These are phyloP conservation scores for Phytophthora cryptogea DNA, from an alignment of 352 stramenopile genomes.

Conservation along the genomic window DNA sequence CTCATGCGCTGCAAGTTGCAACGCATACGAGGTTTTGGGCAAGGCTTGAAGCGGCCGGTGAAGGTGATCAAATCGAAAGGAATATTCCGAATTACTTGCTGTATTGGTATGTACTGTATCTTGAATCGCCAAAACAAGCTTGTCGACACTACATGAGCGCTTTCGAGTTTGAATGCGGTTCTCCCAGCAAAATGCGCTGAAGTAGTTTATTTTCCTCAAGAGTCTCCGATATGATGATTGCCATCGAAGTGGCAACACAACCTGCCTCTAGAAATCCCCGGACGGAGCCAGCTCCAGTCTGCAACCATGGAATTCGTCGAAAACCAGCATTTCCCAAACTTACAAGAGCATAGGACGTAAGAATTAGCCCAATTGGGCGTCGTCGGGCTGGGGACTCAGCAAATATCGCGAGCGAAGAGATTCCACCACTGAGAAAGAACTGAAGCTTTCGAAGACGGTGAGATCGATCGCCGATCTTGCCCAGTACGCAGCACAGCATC, in stretches of 20 bases:
- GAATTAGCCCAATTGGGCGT: conserved; percentile 60
- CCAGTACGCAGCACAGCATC: conserved; percentile 46
- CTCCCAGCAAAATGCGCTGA: conserved; percentile 30
- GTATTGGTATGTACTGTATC: too few relatives aligned
- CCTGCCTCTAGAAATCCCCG: conserved; percentile 44
- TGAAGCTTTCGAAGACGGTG: conserved; percentile 54
- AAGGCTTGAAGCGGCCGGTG: too few relatives aligned
- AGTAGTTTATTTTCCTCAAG: conserved; percentile 33
- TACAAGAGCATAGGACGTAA: conserved; percentile 62
- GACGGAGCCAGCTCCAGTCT: conserved; percentile 32
- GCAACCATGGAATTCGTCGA: conserved; percentile 39
- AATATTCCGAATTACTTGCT: too few relatives aligned
- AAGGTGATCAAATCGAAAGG: too few relatives aligned
- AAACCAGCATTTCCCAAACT: conserved; percentile 51
- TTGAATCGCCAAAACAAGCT: too few relatives aligned
- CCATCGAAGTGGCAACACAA: conserved; percentile 20
- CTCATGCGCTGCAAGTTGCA: too few relatives aligned
- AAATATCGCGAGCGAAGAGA: conserved; percentile 53
- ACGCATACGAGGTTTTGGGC: too few relatives aligned
- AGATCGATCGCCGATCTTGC: conserved; percentile 47
- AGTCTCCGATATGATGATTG: background rate
- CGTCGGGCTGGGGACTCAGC: conserved; percentile 53
- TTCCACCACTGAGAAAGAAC: conserved; percentile 51
- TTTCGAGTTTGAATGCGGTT: background rate
- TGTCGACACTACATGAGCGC: too few relatives aligned